phyloP scores from a whole-genome alignment of 192 early-diverging fungal genomes.

The Podila clonocystis region DNA sequence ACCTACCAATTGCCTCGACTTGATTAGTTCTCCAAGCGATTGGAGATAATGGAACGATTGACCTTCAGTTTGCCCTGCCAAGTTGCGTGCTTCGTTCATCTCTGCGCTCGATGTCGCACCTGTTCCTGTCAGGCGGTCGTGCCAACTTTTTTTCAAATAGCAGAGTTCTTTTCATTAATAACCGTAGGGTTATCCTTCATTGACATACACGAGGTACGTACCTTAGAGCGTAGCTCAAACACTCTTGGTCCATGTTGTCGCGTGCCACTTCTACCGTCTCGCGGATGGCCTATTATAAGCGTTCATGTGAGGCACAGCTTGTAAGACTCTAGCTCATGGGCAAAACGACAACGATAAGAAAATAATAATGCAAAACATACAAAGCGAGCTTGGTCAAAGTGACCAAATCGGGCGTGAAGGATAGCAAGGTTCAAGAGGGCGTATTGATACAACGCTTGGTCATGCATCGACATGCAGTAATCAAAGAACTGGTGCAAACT shows the following conservation, averaged over 20 bases:
- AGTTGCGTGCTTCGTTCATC: slow-evolving; percentile 13
- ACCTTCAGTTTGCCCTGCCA: slow-evolving; percentile 23
- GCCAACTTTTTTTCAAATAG: slow-evolving; percentile 12
- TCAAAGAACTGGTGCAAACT: slow-evolving; percentile 56
- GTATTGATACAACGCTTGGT: slow-evolving; percentile 52
- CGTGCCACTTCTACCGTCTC: slow-evolving; percentile 57
- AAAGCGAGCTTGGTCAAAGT: slow-evolving; percentile 51
- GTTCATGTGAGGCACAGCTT: too few relatives aligned
- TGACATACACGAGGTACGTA: slow-evolving; percentile 1
- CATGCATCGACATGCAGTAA: slow-evolving; percentile 41
- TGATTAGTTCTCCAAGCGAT: slow-evolving; percentile 20
- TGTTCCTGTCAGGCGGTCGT: slow-evolving; percentile 25
- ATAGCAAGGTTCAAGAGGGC: slow-evolving; percentile 55
- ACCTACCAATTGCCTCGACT: slow-evolving; percentile 25
- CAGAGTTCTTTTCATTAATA: neutral
- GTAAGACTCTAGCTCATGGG: too few relatives aligned
- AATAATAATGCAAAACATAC: slow-evolving; percentile 13
- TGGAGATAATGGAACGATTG: slow-evolving; percentile 27
- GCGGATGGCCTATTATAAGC: slow-evolving; percentile 38
- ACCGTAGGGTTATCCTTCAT: neutral
- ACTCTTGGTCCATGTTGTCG: slow-evolving; percentile 53
- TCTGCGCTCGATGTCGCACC: slow-evolving; percentile 1
- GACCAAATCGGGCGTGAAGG: slow-evolving; percentile 54
- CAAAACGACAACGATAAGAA: neutral
- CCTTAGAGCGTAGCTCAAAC: slow-evolving; percentile 56